Evolutionary conservation across 352 stramenopile genomes (phyloP), one percentile per base, ranked within the genome.

Genomic region (Globisporangium nunn): DNA sequence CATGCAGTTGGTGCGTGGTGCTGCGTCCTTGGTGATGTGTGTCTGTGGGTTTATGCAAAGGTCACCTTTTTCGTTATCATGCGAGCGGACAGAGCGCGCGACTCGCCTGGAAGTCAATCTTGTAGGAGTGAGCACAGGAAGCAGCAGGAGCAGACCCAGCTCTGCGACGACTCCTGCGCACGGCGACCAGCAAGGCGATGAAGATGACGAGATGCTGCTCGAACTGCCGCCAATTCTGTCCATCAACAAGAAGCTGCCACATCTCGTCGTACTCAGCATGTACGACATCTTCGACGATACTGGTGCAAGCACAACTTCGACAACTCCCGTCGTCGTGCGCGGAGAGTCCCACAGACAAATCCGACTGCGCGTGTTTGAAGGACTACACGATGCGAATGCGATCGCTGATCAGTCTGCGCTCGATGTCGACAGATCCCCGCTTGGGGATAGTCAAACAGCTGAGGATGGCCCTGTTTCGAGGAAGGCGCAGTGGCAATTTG

Each of bases 351-450:
- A 59, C 33, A 66, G 74, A 18, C 62, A 35, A 2, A 46, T 85
- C 37, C 63, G 65, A 12, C 28, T 85, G 11, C 64, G 66, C 4
- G 56, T 85, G 6, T 81, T 80, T 51, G 61, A 81, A 62, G 74
- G 70, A 2, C 30, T 55, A 3, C 50, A 37, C 57, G 29, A 46
- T 4, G 28, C 35, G 7, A 35, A 39, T 29, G 23, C 11, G 31
- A 48, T 18, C 15, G 12, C 17, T 5, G 15, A 14, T 6, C 40
- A 31, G 12, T 51, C 28, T 3, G 6, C 1, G 7, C 5, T n/a
- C 15, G 15, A 12, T 12, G 2, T 1, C 14, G 29, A n/a, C 7
- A 10, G 17, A 54, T 7, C 1, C 8, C 10, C 35, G 10, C 10
- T 10, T n/a, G 49, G 17, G 31, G 49, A 4, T 28, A 31, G 10